These are phyloP conservation scores for Paraphoma chrysanthemicola DNA, from an alignment of 2,329 filamentous ascomycete species.

Conservation along the genomic window DNA sequence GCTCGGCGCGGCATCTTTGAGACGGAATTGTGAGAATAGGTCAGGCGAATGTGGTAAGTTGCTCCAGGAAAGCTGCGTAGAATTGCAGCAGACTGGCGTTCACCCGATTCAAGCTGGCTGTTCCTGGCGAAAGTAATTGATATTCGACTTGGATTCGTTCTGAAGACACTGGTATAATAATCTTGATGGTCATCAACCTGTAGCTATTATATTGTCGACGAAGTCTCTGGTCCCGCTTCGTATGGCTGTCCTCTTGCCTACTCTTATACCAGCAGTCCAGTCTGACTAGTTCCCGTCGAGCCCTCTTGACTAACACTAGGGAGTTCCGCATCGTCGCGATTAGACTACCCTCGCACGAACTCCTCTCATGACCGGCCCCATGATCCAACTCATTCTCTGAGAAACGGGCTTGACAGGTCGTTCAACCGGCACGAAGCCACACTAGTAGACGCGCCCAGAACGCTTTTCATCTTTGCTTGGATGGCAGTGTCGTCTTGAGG, in stretches of 20 bases:
- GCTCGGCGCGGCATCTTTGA: not conserved
- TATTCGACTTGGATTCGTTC: no score
- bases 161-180: not conserved
- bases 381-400: slow-evolving; percentile 8
- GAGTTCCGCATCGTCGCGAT: not conserved
- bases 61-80: no score
- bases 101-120: no score
- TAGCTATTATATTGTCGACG: not conserved
- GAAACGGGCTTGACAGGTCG: slow-evolving; percentile 12
- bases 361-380: slow-evolving; percentile 15
- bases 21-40: not conserved
- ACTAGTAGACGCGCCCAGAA: slow-evolving; percentile 15
- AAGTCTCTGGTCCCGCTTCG: not conserved
- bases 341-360: slow-evolving; percentile 11
- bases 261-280: not conserved
- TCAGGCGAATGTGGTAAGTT: no score
- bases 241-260: not conserved
- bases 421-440: slow-evolving; percentile 10
- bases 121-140: no score
- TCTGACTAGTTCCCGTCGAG: not conserved
- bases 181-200: not conserved
- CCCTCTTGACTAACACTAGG: not conserved
- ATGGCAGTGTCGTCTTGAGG: slow-evolving; percentile 3
- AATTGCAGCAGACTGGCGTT: no score
- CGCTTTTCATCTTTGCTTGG: slow-evolving; percentile 19